A percentile compares a stretch with the other conserved stretches of the same genome.
These are phyloP conservation scores for Claviceps maximensis DNA, from an alignment of 2,329 filamentous ascomycete species.

Conservation along the genomic window DNA sequence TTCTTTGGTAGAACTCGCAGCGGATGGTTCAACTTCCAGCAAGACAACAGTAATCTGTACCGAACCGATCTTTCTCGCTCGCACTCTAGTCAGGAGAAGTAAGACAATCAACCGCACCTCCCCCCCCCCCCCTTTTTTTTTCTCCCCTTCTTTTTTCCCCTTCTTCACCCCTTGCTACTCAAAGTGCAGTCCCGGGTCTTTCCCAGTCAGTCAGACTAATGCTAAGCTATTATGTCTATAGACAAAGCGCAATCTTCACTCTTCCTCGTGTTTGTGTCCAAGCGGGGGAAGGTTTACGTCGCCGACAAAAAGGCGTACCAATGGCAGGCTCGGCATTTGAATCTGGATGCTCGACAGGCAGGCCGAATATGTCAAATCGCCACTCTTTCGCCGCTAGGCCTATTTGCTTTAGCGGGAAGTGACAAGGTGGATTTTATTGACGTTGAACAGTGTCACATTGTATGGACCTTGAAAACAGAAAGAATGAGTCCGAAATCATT, in stretches of 20 bases:
- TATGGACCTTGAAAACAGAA: conserved; percentile 50
- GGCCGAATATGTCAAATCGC: conserved; percentile 40
- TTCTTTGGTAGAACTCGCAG: conserved; percentile 40
- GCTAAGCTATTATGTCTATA: background rate
- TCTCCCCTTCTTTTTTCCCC: background rate
- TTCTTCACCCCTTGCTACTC: too few relatives aligned
- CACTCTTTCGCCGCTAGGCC: conserved; percentile 41
- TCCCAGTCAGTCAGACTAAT: background rate
- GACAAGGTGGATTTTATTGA: conserved; percentile 45
- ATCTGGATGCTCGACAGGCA: conserved; percentile 29
- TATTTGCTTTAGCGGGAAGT: conserved; percentile 47
- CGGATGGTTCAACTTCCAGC: conserved; percentile 26
- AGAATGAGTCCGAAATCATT: conserved; percentile 46
- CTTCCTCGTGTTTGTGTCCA: conserved; percentile 2
- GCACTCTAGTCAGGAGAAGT: conserved; percentile 33
- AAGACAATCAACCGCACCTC: background rate
- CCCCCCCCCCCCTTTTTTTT: background rate
- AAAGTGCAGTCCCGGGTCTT: background rate
- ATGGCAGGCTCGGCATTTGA: conserved; percentile 38
- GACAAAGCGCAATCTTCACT: background rate
- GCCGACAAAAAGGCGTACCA: conserved; percentile 16
- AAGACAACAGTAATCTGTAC: conserved; percentile 36
- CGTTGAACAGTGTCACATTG: conserved; percentile 29
- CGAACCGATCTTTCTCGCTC: conserved; percentile 37
- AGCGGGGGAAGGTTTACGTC: conserved; percentile 1